Evolutionary conservation across 2,329 filamentous ascomycete species (phyloP), one percentile per base, ranked within the genome.

Genomic region (Colletotrichum noveboracense): DNA sequence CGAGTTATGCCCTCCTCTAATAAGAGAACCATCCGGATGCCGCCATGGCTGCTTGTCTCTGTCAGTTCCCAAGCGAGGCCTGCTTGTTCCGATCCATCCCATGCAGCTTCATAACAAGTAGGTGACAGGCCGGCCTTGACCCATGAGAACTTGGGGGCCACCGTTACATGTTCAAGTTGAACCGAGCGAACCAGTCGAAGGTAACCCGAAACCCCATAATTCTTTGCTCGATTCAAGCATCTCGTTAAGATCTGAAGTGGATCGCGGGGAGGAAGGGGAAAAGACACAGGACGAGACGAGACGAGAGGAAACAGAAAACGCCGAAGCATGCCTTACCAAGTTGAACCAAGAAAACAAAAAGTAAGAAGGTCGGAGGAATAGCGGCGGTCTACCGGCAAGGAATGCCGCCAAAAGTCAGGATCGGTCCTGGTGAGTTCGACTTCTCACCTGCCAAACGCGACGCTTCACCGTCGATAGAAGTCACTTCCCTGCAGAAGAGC

Each of bases 161-260:
- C 21, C 58, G 65, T 69, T 66, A 43, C 55, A 62, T 43, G 62
- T 73, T 64, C 69, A 66, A 71, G 38, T 16, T 64, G 21, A 64
- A 64, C 61, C 64, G 64, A 69, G 66, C 43, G 64, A 68, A 36
- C 55, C 52, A 26, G 12, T 38, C n/a, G 70, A 48, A 21, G 30
- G 58, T 28, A 28, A 24, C 43, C 43, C 43, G 55, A 13, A 52
- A 28, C 74, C 65, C 74, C 74, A 76, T 76, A 74, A 36, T 72
- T 62, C 13, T 36, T 48, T 60, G 55, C 72, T 76, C 71, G 48
- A 74, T 74, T 69, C 74, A 76, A 76, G 74, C 64, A 76, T 74
- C 58, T 76, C 70, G 74, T 76, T 72, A 69, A 76, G 74, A 76
- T 76, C 74, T 64, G 16, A 58, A 74, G 74, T 76, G 74, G 74